A percentile compares a stretch with the other conserved stretches of the same genome.
Conservation (phyloP, 1,284 basidiomycete species). For the Apiotrichum akiyoshidainum region DNA sequence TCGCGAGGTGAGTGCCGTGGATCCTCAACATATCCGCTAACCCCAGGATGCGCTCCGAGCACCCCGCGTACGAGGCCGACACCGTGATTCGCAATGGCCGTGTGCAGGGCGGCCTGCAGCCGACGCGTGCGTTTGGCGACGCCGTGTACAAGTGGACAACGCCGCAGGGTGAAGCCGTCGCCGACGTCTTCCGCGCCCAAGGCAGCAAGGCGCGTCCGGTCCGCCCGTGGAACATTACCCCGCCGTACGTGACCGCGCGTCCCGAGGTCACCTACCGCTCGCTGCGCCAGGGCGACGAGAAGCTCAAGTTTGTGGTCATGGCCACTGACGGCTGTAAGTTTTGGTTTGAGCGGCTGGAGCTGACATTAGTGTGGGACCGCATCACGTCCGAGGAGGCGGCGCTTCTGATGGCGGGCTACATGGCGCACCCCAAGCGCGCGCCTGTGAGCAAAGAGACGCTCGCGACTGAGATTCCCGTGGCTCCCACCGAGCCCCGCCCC, state of each 20-base stretch:
- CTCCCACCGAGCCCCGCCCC: conserved; percentile 26
- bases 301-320: conserved; percentile 71
- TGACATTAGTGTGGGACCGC: conserved; percentile 72
- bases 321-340: conserved; percentile 76
- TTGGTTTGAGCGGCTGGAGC: background rate
- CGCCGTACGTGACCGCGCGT: conserved; percentile 88
- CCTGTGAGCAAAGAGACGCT: conserved; percentile 36
- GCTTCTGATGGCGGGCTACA: conserved; percentile 77
- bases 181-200: conserved; percentile 63
- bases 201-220: conserved; percentile 62
- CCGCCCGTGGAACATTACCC: conserved; percentile 66
- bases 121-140: conserved; percentile 84
- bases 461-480: conserved; percentile 28
- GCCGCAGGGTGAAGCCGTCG: conserved; percentile 69
- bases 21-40: background rate
- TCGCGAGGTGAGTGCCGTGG: conserved; percentile 44
- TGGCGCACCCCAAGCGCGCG: conserved; percentile 61
- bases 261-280: conserved; percentile 83
- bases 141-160: conserved; percentile 78
- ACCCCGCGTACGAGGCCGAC: conserved; percentile 74
- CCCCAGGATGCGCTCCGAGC: conserved; percentile 77
- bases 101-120: conserved; percentile 88
- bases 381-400: conserved; percentile 94
- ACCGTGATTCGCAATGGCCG: conserved; percentile 81
- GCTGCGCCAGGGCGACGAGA: conserved; percentile 54